phyloP scores from a whole-genome alignment of 129 eudicot species.

The Calendula officinalis region DNA sequence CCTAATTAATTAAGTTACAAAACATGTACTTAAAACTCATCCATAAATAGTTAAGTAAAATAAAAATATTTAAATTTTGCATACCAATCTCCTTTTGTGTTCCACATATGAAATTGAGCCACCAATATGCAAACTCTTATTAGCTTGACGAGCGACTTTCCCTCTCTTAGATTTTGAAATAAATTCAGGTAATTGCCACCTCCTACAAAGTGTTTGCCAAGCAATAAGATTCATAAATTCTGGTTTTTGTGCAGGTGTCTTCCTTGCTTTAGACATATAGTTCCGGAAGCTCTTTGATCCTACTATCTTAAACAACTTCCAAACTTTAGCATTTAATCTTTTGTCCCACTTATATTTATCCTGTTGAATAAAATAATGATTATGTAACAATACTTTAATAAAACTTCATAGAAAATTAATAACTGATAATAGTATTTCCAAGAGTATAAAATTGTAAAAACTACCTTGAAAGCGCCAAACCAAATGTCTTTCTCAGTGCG shows the following conservation, averaged over 20 bases:
- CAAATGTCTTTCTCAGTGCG: not conserved
- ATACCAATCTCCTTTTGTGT: not conserved
- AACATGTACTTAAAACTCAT: not conserved
- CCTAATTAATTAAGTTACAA: not conserved
- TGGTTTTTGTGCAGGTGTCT: not conserved
- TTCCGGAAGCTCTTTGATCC: not conserved
- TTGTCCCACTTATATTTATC: too few species aligned
- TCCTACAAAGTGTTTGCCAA: not conserved
- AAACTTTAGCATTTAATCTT: too few species aligned
- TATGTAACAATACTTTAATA: too few species aligned
- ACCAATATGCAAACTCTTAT: not conserved
- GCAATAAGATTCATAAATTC: not conserved
- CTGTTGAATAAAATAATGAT: too few species aligned
- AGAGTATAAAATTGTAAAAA: too few species aligned
- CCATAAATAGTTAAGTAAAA: not conserved
- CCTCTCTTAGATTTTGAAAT: not conserved
- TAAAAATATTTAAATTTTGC: too few species aligned
- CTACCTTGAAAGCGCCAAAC: too few species aligned
- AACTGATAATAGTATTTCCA: too few species aligned
- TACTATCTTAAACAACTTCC: too few species aligned
- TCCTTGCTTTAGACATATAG: constrained; percentile 2
- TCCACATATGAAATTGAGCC: constrained; percentile 4
- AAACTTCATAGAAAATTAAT: too few species aligned
- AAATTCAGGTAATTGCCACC: not conserved
- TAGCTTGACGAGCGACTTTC: not conserved